Evolutionary conservation across 805 yeast species (phyloP), one percentile per base, ranked within the genome.

Genomic region (Kuraishia ogatae): DNA sequence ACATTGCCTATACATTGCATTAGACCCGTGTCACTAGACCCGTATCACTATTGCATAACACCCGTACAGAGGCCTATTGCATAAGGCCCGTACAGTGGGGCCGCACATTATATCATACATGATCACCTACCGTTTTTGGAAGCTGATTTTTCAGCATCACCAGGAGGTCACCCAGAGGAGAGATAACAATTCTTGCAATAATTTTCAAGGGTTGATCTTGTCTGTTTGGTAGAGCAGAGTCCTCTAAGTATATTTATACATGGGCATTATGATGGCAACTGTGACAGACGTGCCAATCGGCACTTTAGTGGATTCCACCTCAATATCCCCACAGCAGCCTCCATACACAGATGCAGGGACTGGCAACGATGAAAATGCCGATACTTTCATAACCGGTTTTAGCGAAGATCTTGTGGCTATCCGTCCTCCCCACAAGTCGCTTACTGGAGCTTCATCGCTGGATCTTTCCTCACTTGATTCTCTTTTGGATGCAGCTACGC

Each of bases 401-500:
- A 48, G 28, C 52, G 68, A 69, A 54, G 74, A 65, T 21, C 56
- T 68, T 2, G 72, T 69, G 1, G 73, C 74, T 8, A 55, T 62
- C 8, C 66, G 73, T 15, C 71, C 70, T 2, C 39, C 48, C 6
- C 60, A 56, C 39, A 19, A 50, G 10, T 58, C 60, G 23, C 46
- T 56, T 8, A 47, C 47, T 5, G 60, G 60, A 1, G 48, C 43
- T 10, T 47, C 53, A 2, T 54, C 59, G 1, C 49, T 58, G 19
- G 50, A 51, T 28, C 29, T 58, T 13, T 20, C 29, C 13, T 43
- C 29, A 4, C 22, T 58, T 10, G 59, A 59, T 2, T 64, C 68
- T 43, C 73, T 75, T 53, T 59, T 71, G 13, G 80, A 81, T 11
- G 62, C n/a, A 5, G n/a, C 20, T 13, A 28, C 51, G 74, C 71